Percentiles rank a stretch among this genome's conserved stretches.
Conservation (phyloP, 2,329 filamentous ascomycete genomes). For the Talaromyces sp. region DNA sequence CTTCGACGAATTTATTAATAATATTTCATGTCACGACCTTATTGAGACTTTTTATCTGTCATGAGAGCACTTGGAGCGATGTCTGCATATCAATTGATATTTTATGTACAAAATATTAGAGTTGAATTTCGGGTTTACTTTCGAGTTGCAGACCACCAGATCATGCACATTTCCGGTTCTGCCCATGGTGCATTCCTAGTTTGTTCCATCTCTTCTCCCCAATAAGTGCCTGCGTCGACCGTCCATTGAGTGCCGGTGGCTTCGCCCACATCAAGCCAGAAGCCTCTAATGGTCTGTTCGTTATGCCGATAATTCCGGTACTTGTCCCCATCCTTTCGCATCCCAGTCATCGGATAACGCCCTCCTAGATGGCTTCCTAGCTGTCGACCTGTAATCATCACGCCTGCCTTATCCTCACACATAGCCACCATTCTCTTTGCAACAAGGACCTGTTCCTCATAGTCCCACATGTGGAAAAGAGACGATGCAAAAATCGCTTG, state of each 20-base stretch:
- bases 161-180: constrained; percentile 6
- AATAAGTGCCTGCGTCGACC: constrained; percentile 15
- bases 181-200: constrained; percentile 2
- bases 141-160: constrained; percentile 3
- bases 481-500: constrained; percentile 16
- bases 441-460: constrained; percentile 13
- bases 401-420: constrained; percentile 11
- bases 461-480: constrained; percentile 18
- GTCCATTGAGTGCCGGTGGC: constrained; percentile 14
- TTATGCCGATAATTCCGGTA: constrained; percentile 16
- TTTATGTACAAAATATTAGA: not conserved
- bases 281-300: constrained; percentile 14
- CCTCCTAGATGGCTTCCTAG: constrained; percentile 14
- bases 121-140: constrained; percentile 1
- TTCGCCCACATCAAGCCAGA: constrained; percentile 14
- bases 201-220: constrained; percentile 6
- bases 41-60: not conserved
- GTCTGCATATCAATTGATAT: not conserved
- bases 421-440: constrained; percentile 13
- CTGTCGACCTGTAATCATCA: constrained; percentile 15
- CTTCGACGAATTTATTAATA: not conserved
- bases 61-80: not conserved
- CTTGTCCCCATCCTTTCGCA: constrained; percentile 4
- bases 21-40: not conserved
- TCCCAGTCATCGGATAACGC: constrained; percentile 11